Base-by-base conservation (phyloP, 352 stramenopile genomes). In the Blastocystis sp. region DNA sequence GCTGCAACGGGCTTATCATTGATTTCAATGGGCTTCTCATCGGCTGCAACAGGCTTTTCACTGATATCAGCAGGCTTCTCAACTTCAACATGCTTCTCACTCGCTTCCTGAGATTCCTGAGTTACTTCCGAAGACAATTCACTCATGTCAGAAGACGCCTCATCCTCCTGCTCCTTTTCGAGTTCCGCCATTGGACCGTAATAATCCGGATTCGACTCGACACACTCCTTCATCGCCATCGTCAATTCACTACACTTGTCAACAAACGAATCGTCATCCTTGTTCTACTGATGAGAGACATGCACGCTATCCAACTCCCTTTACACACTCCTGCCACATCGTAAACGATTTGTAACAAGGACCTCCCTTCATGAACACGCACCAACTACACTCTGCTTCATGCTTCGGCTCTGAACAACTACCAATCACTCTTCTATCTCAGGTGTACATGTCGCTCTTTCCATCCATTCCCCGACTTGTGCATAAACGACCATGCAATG, bases 321-420 rank as follows among this genome's bases (percentile, higher is more conserved):
- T 90, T 11, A 94, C 88, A 88, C 92, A 94, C 42, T 89, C 87
- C 86, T 94, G 91, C 92, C 92, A 94, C 36, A 90, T 89, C 53
- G 89, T 90, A 86, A 94, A 94, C 87, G 92, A 87, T 42, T 87
- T 87, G 54, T 90, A 91, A 71, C 92, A 94, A 71, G 92, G 92
- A 0, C 92, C 92, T 32, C 91, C 90, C 88, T 94, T 94, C 91
- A 94, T 94, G 87, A 94, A 94, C 87, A 93, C 93, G 88, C 92
- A 94, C 77, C 93, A 94, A 65, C 91, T 91, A 78, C 92, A 94
- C 88, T 94, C 92, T 42, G 92, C 89, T 87, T 94, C 93, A 65
- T 88, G 71, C 4, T 61, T 38, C 34, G 85, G 87, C 0, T 87
- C 87, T 16, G 76, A 73, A 29, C 75, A 85, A 32, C 75, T 85